Base-by-base conservation (phyloP, 1,139 yeast genomes). In the Meyerozyma smithsonii region DNA sequence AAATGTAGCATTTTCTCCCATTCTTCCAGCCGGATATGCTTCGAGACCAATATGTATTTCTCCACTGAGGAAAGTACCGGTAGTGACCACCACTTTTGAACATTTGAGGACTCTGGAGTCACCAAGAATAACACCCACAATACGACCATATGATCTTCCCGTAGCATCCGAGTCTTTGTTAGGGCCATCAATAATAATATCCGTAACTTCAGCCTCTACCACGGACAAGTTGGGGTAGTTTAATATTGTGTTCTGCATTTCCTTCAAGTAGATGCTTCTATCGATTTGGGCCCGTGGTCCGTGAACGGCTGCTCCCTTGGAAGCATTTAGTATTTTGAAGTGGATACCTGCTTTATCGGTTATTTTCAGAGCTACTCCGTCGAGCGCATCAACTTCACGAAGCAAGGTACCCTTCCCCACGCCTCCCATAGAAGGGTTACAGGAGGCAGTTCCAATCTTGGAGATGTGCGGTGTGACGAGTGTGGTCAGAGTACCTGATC, bases 401-500 rank as follows among this genome's bases (percentile, higher is more conserved):
- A 94, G 64, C 38, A 94, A 66, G 1, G 96, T 92, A 15, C 98
- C 99, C 55, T 94, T 94, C 1, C 98, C 99, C 38, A 94, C 94
- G 39, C 99, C 99, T 30, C 98, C 99, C 84, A 89, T 87, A 36
- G 89, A 89, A 4, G 99, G 99, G 57, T 94, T 94, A 58, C 99
- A 94, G 1, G 96, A 88, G 23, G 97, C 94, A 0, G 95, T 85
- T 0, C 99, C 99, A 8, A 94, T 81, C 54, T 88, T 86, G 26
- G 71, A 58, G 23, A 79, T 58, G 38, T 69, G 71, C 1, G 96
- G 98, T 0, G 98, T 92, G 2, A 94, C 71, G 23, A 94, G 68
- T 1, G 84, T 65, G 0, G 97, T 87, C 3, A 56, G 48, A 1
- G 84, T 74, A 0, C 97, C 97, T 1, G 86, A 59, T 46, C 98